Base-by-base conservation (phyloP, 2,329 filamentous ascomycete species). In the Rosellinia necatrix region DNA sequence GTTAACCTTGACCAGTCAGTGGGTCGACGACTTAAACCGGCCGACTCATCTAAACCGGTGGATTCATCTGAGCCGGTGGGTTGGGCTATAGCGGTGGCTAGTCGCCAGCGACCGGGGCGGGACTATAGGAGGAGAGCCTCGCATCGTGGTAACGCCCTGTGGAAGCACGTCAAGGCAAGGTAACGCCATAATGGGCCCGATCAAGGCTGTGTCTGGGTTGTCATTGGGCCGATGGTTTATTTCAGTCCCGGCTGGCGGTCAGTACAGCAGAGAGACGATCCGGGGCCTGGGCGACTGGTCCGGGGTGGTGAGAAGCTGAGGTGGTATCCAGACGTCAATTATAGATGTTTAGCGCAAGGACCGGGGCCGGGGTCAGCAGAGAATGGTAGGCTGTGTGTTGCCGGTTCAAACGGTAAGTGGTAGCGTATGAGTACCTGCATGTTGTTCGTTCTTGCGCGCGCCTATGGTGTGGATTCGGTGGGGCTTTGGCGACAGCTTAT, bases 371-470 rank as follows among this genome's bases (percentile, higher is more conserved):
- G 47, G 19, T 35, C n/a, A 21, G 38, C 30, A 25, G 9, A 51
- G n/a, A 56, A 37, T 42, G 58, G 54, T 54, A 56, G 60, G 56
- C 50, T 58, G 47, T 57, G 61, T 51, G 46, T 53, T 29, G 50
- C 43, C 24, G 52, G 41, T 15, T 19, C 38, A 44, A 21, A 15
- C n/a, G n/a, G n/a, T n/a, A n/a, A n/a, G n/a, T n/a, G n/a, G n/a
- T n/a, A n/a, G n/a, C n/a, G n/a, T n/a, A n/a, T n/a, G n/a, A n/a
- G n/a, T n/a, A n/a, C n/a, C n/a, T n/a, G n/a, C n/a, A n/a, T n/a
- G n/a, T n/a, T n/a, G 52, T 63, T 41, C 46, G 27, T 21, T 29
- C 60, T 65, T 64, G 63, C 64, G 64, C 63, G 64, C 64, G 64
- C 51, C 35, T 58, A 58, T 21, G 32, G 8, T n/a, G 3, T 13